Conservation (phyloP, 2,329 filamentous ascomycete species). For the Colletotrichum magnum region DNA sequence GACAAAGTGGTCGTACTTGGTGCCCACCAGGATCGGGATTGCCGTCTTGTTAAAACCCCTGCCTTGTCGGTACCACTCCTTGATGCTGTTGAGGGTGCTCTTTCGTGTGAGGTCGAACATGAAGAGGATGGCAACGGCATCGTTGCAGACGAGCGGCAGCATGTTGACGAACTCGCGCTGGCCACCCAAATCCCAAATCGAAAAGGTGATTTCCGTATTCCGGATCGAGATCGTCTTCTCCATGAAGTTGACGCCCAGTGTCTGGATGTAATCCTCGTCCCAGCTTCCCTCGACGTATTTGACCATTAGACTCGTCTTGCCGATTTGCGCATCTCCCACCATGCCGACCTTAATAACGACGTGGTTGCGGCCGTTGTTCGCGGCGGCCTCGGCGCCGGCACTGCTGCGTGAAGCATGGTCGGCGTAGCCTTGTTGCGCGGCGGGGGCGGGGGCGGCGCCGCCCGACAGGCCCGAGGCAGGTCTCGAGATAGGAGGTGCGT, state of each 20-base stretch:
- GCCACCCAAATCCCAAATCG: slow-evolving; percentile 98
- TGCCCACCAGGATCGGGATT: slow-evolving; percentile 97
- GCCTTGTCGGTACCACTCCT: slow-evolving; percentile 99
- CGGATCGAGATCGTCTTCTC: slow-evolving; percentile 99
- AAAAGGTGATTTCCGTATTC: slow-evolving; percentile 99
- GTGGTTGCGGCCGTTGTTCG: slow-evolving; percentile 70
- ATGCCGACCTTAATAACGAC: slow-evolving; percentile 99
- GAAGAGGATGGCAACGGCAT: slow-evolving; percentile 97
- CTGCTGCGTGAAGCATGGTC: slow-evolving; percentile 62
- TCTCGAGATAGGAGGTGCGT: slow-evolving; percentile 62
- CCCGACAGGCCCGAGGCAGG: slow-evolving; percentile 69
- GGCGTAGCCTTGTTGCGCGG: slow-evolving; percentile 54
- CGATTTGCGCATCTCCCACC: slow-evolving; percentile 99
- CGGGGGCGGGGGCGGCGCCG: slow-evolving; percentile 50
- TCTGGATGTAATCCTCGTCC: slow-evolving; percentile 99
- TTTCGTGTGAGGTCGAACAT: slow-evolving; percentile 99
- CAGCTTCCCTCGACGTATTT: slow-evolving; percentile 99
- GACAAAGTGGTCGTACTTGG: slow-evolving; percentile 99
- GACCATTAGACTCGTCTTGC: slow-evolving; percentile 99
- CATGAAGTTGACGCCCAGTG: slow-evolving; percentile 99
- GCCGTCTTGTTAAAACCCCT: slow-evolving; percentile 99
- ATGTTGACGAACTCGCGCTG: slow-evolving; percentile 99
- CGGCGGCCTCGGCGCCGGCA: slow-evolving; percentile 49
- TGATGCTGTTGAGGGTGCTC: slow-evolving; percentile 98
- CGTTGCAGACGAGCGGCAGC: slow-evolving; percentile 98